These are phyloP conservation scores for Calocybe gambosa DNA, from an alignment of 1,284 basidiomycete species.

Conservation along the genomic window DNA sequence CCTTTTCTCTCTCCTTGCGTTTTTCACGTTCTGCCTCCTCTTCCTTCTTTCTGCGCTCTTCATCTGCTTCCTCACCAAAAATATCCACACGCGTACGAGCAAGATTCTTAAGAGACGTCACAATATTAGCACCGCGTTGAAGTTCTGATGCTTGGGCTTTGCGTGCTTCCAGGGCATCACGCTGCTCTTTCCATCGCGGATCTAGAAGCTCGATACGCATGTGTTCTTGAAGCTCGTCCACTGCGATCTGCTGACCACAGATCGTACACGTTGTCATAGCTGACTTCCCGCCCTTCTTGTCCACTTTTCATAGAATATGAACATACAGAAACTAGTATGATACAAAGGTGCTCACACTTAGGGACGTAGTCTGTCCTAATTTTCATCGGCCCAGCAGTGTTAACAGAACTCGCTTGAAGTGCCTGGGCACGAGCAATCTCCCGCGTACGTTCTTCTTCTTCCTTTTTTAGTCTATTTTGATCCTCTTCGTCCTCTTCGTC, in stretches of 20 bases:
- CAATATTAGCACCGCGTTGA: constrained; percentile 86
- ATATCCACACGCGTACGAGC: constrained; percentile 91
- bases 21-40: constrained; percentile 79
- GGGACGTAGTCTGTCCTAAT: constrained; percentile 97
- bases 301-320: constrained; percentile 37
- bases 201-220: constrained; percentile 98
- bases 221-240: constrained; percentile 94
- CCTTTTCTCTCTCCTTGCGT: constrained; percentile 82
- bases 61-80: constrained; percentile 88
- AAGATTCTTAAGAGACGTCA: constrained; percentile 85
- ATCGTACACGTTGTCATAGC: constrained; percentile 86
- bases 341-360: constrained; percentile 57
- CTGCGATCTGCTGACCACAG: constrained; percentile 90
- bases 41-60: constrained; percentile 77
- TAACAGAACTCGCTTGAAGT: constrained; percentile 70
- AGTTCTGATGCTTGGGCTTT: constrained; percentile 87
- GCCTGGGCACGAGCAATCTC: constrained; percentile 76
- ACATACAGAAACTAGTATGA: constrained; percentile 1
- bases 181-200: constrained; percentile 95
- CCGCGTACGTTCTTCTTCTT: constrained; percentile 69
- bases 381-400: constrained; percentile 84
- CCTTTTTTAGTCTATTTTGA: constrained; percentile 59
- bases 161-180: constrained; percentile 79
- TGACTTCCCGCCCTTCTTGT: constrained; percentile 60
- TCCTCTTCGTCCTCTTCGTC: constrained; percentile 71